Evolutionary conservation across 2,329 filamentous ascomycete species (phyloP).

Genomic region (Gaeumannomyces sp.): DNA sequence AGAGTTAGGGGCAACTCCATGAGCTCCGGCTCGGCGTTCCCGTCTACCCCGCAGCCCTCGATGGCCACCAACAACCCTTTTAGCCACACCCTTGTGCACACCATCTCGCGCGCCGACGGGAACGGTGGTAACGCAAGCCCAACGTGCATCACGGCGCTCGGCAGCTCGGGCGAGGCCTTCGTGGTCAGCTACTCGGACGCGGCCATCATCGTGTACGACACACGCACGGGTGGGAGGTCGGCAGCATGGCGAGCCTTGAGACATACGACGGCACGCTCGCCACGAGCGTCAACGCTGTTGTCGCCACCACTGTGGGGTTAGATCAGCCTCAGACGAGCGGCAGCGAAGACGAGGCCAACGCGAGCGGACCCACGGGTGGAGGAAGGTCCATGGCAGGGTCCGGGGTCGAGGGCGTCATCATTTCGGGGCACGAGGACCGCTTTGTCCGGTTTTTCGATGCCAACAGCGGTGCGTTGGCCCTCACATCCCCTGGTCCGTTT

Average conservation of each 20-base stretch:
- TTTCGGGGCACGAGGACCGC: slow-evolving; percentile 93
- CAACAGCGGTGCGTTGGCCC: slow-evolving; percentile 75
- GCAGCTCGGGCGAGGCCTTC: slow-evolving; percentile 75
- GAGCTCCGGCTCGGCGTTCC: slow-evolving; percentile 88
- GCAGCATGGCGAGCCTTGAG: slow-evolving; percentile 87
- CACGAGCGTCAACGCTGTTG: slow-evolving; percentile 84
- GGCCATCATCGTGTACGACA: slow-evolving; percentile 86
- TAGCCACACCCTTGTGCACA: slow-evolving; percentile 80
- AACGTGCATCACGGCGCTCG: slow-evolving; percentile 89
- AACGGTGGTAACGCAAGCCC: slow-evolving; percentile 58
- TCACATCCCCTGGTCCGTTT: neutral
- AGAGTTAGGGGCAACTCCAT: slow-evolving; percentile 86
- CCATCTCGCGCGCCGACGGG: slow-evolving; percentile 64
- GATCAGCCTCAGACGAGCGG: slow-evolving; percentile 59
- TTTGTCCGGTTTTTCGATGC: slow-evolving; percentile 98
- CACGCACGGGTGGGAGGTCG: slow-evolving; percentile 80
- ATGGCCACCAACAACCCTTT: slow-evolving; percentile 82
- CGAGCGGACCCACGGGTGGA: slow-evolving; percentile 71
- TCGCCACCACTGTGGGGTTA: slow-evolving; percentile 76
- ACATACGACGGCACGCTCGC: slow-evolving; percentile 79
- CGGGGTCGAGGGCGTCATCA: slow-evolving; percentile 86
- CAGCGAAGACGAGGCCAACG: slow-evolving; percentile 62
- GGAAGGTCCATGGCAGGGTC: slow-evolving; percentile 59
- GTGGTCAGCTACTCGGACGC: slow-evolving; percentile 91
- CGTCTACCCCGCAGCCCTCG: slow-evolving; percentile 82